phyloP scores from a whole-genome alignment of 2,329 filamentous ascomycete species.

The Aureobasidium uvarum region DNA sequence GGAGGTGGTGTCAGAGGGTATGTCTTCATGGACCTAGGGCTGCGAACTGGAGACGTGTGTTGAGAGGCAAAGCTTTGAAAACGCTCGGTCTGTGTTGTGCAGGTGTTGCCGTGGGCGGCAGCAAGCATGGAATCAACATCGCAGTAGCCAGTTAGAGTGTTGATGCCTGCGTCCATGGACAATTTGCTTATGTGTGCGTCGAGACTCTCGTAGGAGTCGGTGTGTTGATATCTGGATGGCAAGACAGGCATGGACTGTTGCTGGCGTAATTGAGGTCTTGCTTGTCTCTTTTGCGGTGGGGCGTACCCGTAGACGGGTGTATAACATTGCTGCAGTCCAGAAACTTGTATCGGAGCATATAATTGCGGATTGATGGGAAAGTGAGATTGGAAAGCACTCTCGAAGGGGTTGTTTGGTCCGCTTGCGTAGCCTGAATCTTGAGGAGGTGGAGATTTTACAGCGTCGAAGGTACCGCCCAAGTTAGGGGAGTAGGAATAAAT shows the following conservation, averaged over 20 bases:
- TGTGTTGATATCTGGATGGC: not conserved
- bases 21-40: not conserved
- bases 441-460: not conserved
- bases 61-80: not conserved
- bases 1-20: not conserved
- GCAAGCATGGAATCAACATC: not conserved
- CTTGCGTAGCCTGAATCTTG: not conserved
- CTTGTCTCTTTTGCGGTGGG: not conserved
- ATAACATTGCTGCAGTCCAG: not conserved
- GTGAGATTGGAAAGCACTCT: not conserved
- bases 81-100: not conserved
- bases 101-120: slow-evolving; percentile 1
- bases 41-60: not conserved
- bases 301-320: not conserved
- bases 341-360: not conserved
- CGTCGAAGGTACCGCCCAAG: too few species aligned
- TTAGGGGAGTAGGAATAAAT: not conserved
- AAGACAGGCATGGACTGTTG: slow-evolving; percentile 1
- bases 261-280: not conserved
- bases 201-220: not conserved
- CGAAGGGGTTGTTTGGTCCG: not conserved
- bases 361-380: not conserved
- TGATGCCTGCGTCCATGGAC: not conserved
- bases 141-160: slow-evolving; percentile 5
- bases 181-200: not conserved